These are phyloP conservation scores for Pestalotiopsis sp. DNA, from an alignment of 2,329 filamentous ascomycete genomes.

Conservation along the genomic window DNA sequence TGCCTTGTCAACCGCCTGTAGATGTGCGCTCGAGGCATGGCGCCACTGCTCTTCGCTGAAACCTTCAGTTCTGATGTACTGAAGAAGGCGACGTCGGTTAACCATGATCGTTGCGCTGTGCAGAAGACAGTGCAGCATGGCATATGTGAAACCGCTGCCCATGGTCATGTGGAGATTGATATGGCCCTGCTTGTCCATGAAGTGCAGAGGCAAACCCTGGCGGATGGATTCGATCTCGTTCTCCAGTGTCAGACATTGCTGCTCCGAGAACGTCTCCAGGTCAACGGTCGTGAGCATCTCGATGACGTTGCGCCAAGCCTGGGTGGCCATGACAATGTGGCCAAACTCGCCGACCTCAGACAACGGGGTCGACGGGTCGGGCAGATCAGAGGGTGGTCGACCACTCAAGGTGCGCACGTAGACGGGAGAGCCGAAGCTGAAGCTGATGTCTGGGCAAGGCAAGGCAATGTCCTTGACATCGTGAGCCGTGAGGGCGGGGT, in stretches of 20 bases:
- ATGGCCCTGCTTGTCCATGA: constrained; percentile 62
- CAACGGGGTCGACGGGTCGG: constrained; percentile 39
- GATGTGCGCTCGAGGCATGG: constrained; percentile 49
- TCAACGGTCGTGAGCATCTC: constrained; percentile 61
- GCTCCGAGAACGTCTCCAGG: constrained; percentile 54
- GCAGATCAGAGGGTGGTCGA: constrained; percentile 38
- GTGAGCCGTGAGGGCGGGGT: constrained; percentile 55
- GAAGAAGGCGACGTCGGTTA: constrained; percentile 60
- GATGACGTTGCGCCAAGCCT: constrained; percentile 64
- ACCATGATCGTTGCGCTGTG: constrained; percentile 65
- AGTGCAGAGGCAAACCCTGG: constrained; percentile 58
- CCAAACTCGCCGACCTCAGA: constrained; percentile 63
- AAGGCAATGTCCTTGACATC: constrained; percentile 59
- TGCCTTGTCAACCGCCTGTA: constrained; percentile 56
- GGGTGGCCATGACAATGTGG: constrained; percentile 62
- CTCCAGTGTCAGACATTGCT: constrained; percentile 53
- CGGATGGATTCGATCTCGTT: constrained; percentile 58
- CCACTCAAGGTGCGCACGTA: constrained; percentile 58
- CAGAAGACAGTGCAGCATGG: constrained; percentile 64
- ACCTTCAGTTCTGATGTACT: constrained; percentile 54
- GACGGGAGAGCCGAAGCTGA: constrained; percentile 63
- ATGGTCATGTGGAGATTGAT: constrained; percentile 66
- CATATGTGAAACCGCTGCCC: constrained; percentile 64
- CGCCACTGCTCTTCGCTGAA: constrained; percentile 59
- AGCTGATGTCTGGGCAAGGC: constrained; percentile 64